Evolutionary conservation across 768 basidiomycete genomes (phyloP).

Genomic region (Kwoniella sp.): DNA sequence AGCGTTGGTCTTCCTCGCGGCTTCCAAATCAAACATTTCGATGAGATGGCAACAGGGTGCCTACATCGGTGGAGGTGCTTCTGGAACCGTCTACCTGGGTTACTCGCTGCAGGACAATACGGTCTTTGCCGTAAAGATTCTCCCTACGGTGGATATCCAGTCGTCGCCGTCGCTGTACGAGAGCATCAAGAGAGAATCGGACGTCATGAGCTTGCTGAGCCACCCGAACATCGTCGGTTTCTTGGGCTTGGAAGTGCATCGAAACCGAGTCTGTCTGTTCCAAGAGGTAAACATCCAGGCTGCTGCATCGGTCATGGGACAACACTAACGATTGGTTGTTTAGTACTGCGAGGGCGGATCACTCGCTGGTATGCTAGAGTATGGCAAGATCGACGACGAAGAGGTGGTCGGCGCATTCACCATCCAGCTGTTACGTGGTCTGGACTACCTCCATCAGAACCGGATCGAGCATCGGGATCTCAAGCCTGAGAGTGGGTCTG

Average conservation of each 20-base stretch:
- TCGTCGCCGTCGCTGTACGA: conserved; percentile 81
- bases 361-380: conserved; percentile 77
- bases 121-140: conserved; percentile 98
- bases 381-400: conserved; percentile 94
- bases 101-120: conserved; percentile 93
- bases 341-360: conserved; percentile 90
- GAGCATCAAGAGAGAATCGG: conserved; percentile 91
- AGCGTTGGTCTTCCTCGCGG: conserved; percentile 87
- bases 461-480: conserved; percentile 93
- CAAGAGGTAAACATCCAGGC: conserved; percentile 7
- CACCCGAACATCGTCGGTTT: conserved; percentile 98
- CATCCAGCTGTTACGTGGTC: conserved; percentile 91
- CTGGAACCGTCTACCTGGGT: conserved; percentile 98
- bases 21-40: conserved; percentile 90
- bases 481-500: conserved; percentile 88
- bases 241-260: conserved; percentile 76
- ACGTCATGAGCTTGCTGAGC: conserved; percentile 95
- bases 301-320: not conserved
- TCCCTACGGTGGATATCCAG: conserved; percentile 89
- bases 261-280: conserved; percentile 17
- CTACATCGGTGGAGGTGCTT: conserved; percentile 97
- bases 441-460: conserved; percentile 87
- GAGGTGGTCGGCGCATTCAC: conserved; percentile 92
- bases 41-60: conserved; percentile 97
- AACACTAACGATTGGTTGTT: not conserved